Percentiles rank a stretch among this genome's conserved stretches.
Conservation (phyloP, 1,284 basidiomycete genomes). For the Apiotrichum akiyoshidainum region DNA sequence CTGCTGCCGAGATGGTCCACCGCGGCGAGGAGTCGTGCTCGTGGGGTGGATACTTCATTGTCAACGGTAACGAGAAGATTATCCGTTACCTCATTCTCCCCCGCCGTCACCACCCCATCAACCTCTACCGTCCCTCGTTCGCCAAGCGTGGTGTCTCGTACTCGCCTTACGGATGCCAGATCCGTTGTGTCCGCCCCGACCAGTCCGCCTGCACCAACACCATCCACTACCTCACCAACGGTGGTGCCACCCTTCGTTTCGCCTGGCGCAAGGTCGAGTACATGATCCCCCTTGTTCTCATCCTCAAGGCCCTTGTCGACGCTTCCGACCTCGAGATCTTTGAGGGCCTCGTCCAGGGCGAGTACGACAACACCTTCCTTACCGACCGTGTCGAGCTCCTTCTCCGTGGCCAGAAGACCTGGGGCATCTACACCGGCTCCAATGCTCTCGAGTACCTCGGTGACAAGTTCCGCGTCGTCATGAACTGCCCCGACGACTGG, state of each 20-base stretch:
- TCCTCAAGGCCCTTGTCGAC: conserved; percentile 91
- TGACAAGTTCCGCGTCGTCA: conserved; percentile 91
- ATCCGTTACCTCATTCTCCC: conserved; percentile 81
- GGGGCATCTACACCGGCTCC: conserved; percentile 80
- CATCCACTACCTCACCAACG: conserved; percentile 94
- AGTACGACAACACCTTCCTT: conserved; percentile 95
- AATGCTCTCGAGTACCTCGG: conserved; percentile 97
- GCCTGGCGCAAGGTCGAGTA: conserved; percentile 99
- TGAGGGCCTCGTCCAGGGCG: conserved; percentile 94
- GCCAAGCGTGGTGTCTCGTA: conserved; percentile 91
- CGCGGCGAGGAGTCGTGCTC: conserved; percentile 97
- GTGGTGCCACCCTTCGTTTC: conserved; percentile 91
- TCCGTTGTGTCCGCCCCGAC: conserved; percentile 88
- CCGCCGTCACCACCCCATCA: conserved; percentile 67
- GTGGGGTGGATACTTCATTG: conserved; percentile 97
- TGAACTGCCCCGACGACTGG: conserved; percentile 92
- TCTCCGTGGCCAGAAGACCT: conserved; percentile 93
- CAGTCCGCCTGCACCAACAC: conserved; percentile 92
- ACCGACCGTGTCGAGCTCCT: conserved; percentile 97
- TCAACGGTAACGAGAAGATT: conserved; percentile 98
- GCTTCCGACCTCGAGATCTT: conserved; percentile 98
- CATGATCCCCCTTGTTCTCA: conserved; percentile 94
- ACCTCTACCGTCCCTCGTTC: conserved; percentile 79
- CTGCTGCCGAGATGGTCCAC: conserved; percentile 79
- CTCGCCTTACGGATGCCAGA: conserved; percentile 89